Conservation (phyloP, 805 yeast genomes). For the Wickerhamiella nectarea region DNA sequence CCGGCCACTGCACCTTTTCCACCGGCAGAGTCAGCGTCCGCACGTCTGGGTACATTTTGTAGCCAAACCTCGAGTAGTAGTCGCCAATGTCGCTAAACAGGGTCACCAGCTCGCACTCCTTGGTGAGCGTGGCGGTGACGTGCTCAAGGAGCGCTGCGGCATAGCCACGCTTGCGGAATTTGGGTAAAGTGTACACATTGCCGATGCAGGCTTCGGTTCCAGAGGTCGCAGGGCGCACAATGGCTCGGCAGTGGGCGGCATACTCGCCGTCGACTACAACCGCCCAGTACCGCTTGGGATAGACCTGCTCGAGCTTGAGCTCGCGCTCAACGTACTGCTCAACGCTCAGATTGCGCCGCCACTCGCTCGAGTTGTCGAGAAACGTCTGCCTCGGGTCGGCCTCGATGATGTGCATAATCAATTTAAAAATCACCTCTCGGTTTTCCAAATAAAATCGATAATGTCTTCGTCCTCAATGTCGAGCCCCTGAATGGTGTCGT, state of each 20-base stretch:
- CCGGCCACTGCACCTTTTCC: constrained; percentile 4
- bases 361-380: constrained; percentile 1
- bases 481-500: not conserved
- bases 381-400: constrained; percentile 2
- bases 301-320: not conserved
- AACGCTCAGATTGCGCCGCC: constrained; percentile 1
- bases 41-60: constrained; percentile 11
- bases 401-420: not conserved
- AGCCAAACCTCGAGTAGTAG: constrained; percentile 51
- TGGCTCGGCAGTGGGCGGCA: constrained; percentile 34
- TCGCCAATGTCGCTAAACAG: constrained; percentile 65
- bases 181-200: constrained; percentile 41
- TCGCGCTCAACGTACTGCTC: constrained; percentile 5
- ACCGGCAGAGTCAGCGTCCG: not conserved
- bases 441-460: constrained; percentile 2
- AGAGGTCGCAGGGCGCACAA: constrained; percentile 27
- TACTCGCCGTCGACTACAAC: not conserved
- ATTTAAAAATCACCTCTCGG: not conserved
- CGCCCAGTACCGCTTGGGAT: constrained; percentile 9
- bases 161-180: constrained; percentile 42
- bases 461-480: constrained; percentile 9
- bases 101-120: constrained; percentile 25
- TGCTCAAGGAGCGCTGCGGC: constrained; percentile 35
- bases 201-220: constrained; percentile 31
- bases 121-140: constrained; percentile 14